phyloP scores from a whole-genome alignment of 1,139 yeast species.

The Debaryomyces coudertii region DNA sequence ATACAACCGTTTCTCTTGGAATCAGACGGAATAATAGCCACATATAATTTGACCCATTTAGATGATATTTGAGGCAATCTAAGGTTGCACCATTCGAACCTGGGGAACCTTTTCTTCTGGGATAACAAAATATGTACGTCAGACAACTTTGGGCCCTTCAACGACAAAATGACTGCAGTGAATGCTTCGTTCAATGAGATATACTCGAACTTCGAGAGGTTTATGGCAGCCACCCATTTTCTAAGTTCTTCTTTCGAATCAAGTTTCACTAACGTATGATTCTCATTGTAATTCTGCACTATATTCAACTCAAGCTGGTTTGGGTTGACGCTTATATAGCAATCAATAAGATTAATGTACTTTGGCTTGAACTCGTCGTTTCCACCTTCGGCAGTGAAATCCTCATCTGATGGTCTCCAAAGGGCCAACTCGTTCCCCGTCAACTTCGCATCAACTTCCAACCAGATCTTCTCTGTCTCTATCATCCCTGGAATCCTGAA shows the following conservation, averaged over 20 bases:
- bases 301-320: conserved; percentile 29
- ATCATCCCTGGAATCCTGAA: conserved; percentile 28
- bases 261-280: conserved; percentile 38
- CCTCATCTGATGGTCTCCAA: conserved; percentile 42
- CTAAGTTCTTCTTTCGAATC: conserved; percentile 34
- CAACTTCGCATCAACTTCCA: conserved; percentile 48
- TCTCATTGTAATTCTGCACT: conserved; percentile 41
- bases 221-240: conserved; percentile 50
- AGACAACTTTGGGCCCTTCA: conserved; percentile 55
- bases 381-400: conserved; percentile 25
- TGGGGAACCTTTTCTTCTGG: conserved; percentile 46
- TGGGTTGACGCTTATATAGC: conserved; percentile 31
- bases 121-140: conserved; percentile 57
- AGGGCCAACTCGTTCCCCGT: conserved; percentile 56
- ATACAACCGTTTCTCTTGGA: conserved; percentile 47
- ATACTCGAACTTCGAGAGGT: conserved; percentile 53
- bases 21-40: conserved; percentile 49
- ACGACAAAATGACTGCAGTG: conserved; percentile 58
- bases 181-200: conserved; percentile 56
- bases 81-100: conserved; percentile 59
- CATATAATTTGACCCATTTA: conserved; percentile 56
- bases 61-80: conserved; percentile 58
- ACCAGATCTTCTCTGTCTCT: conserved; percentile 30
- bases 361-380: conserved; percentile 46
- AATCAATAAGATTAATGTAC: conserved; percentile 54